Evolutionary conservation across 2,329 filamentous ascomycete species (phyloP).

Genomic region (Penicillium sp.): DNA sequence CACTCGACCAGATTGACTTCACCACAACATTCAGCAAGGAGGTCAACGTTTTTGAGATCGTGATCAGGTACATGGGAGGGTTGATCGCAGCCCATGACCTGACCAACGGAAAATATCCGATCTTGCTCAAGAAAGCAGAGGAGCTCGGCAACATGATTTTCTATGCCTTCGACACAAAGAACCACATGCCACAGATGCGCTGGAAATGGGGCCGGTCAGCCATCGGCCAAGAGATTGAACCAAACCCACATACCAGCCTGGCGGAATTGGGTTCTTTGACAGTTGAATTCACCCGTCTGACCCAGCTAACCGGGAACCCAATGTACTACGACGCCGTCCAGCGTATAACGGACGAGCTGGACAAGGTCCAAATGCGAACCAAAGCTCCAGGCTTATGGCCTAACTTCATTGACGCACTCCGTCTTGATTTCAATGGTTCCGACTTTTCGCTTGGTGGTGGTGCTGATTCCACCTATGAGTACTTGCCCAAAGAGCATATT

Average conservation of each 20-base stretch:
- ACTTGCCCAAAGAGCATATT: slow-evolving; percentile 51
- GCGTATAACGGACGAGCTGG: slow-evolving; percentile 75
- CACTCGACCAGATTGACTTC: slow-evolving; percentile 76
- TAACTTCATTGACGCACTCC: slow-evolving; percentile 63
- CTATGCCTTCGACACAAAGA: slow-evolving; percentile 84
- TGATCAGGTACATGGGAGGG: slow-evolving; percentile 87
- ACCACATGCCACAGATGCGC: slow-evolving; percentile 70
- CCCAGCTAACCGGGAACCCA: slow-evolving; percentile 75
- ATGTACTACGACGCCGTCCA: slow-evolving; percentile 90
- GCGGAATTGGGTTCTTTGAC: slow-evolving; percentile 75
- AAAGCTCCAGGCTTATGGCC: slow-evolving; percentile 79
- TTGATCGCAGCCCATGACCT: slow-evolving; percentile 84
- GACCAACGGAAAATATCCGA: slow-evolving; percentile 67
- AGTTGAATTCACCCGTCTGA: slow-evolving; percentile 87
- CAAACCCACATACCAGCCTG: slow-evolving; percentile 63
- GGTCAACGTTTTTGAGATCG: slow-evolving; percentile 89
- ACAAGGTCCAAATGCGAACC: slow-evolving; percentile 70
- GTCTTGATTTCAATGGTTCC: slow-evolving; percentile 29
- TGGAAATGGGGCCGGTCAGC: slow-evolving; percentile 27
- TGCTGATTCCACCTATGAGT: slow-evolving; percentile 53
- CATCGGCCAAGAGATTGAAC: slow-evolving; percentile 38
- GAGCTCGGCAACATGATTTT: slow-evolving; percentile 80
- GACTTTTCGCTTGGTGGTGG: slow-evolving; percentile 46
- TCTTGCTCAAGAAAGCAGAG: slow-evolving; percentile 75
- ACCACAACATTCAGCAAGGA: slow-evolving; percentile 65